Base-by-base conservation (phyloP, 2,329 filamentous ascomycete genomes). In the Claviceps sp. region DNA sequence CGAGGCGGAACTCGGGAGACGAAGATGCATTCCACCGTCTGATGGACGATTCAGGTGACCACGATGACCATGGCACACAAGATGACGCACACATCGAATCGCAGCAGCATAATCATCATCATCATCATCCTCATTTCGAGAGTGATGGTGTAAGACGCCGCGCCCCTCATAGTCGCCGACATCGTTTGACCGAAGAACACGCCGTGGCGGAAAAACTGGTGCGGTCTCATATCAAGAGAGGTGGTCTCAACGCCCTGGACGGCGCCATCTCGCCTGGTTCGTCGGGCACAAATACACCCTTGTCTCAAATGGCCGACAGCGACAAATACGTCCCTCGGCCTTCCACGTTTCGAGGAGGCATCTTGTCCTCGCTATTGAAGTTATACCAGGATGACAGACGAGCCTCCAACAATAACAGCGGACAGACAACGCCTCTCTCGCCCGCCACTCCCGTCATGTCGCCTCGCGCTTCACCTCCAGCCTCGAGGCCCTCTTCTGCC, bases 281-380 rank as follows among this genome's bases (percentile, higher is more conserved):
- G 16, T 71, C 69, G 38, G 67, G 69, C 44, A 67, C 65, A 8
- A 62, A 61, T 5, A 71, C 68, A 2, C 68, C 69, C 1, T 57
- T 66, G 9, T 56, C 62, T 17, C 72, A 78, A 44, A 71, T 76
- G 22, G 76, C 79, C 44, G 75, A 79, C 52, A 61, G 60, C 14
- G 64, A 69, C 45, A 68, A 71, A 51, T 87, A 86, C 60, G 77
- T 86, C 17, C 80, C 83, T 45, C 73, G 75, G 43, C 86, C 86
- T 4, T 68, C 73, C 22, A 77, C 83, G 55, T 90, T 87, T 63
- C 79, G 82, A 48, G 83, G 82, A 34, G 86, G 88, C 34, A 79
- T 91, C 46, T 70, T 94, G 1, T 82, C 83, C 2, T 83, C 82
- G 0, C 70, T 94, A 0, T 70, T 93, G 48, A 86, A 83, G 64